Percentiles rank a stretch among this genome's conserved stretches.
phyloP scores from a whole-genome alignment of 169 alveolate genomes.

The Cryptosporidium ubiquitum region DNA sequence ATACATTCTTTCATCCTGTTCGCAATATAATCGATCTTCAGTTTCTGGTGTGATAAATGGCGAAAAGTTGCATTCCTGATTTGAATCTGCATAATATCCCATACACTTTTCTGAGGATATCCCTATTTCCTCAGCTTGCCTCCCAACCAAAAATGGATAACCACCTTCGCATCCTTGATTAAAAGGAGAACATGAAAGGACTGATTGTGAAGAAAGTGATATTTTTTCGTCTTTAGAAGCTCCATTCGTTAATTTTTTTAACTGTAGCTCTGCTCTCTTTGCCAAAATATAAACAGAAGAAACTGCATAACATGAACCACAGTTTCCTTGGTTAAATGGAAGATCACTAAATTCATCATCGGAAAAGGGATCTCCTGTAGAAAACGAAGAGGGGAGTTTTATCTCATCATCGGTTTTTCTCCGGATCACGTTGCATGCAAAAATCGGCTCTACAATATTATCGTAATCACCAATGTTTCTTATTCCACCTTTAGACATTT shows the following conservation, averaged over 20 bases:
- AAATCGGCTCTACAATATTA: background rate
- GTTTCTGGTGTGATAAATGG: constrained; percentile 9
- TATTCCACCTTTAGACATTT: background rate
- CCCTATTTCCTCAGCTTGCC: constrained; percentile 87
- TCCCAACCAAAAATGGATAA: constrained; percentile 89
- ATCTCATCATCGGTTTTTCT: background rate
- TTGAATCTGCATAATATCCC: constrained; percentile 63
- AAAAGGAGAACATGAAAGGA: constrained; percentile 84
- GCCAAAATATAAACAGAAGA: constrained; percentile 86
- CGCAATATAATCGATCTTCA: constrained; percentile 23
- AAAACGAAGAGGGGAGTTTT: constrained; percentile 78
- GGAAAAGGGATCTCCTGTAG: constrained; percentile 85
- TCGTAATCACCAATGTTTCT: background rate
- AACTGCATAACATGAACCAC: constrained; percentile 96
- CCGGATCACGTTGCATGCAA: constrained; percentile 42
- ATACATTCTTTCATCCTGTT: constrained; percentile 75
- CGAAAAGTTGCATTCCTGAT: constrained; percentile 70
- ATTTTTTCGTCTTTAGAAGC: constrained; percentile 70
- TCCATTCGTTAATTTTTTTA: constrained; percentile 79
- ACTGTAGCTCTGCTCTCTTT: constrained; percentile 86
- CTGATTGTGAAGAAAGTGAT: constrained; percentile 79
- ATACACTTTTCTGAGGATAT: constrained; percentile 77
- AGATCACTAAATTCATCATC: constrained; percentile 30
- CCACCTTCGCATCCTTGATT: constrained; percentile 93
- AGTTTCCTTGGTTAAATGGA: constrained; percentile 84